A percentile compares a stretch with the other conserved stretches of the same genome.
Evolutionary conservation across 2,329 filamentous ascomycete species (phyloP).

Genomic region (Grosmannia clavigera): DNA sequence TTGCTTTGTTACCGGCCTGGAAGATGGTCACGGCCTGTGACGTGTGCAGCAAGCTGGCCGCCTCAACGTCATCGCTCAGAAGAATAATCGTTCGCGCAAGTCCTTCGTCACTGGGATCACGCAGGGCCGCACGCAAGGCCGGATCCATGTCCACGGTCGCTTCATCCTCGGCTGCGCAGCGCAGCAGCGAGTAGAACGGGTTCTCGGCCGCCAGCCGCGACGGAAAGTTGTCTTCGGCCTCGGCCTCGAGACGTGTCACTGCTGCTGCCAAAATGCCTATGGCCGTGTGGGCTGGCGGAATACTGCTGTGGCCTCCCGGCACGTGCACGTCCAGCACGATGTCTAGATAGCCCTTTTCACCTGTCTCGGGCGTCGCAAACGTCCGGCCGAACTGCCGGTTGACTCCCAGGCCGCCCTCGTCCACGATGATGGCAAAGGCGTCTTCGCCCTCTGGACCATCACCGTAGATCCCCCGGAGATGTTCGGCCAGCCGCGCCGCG

Average conservation of each 20-base stretch:
- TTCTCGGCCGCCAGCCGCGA: conserved; percentile 25
- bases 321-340: conserved; percentile 41
- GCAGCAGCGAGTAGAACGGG: conserved; percentile 28
- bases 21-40: conserved; percentile 49
- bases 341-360: conserved; percentile 48
- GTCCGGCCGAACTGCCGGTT: conserved; percentile 29
- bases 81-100: conserved; percentile 36
- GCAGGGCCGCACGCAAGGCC: not conserved
- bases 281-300: conserved; percentile 38
- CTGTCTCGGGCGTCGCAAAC: conserved; percentile 44
- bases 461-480: conserved; percentile 36
- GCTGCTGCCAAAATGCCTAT: conserved; percentile 38
- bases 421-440: conserved; percentile 40
- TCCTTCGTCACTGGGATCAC: conserved; percentile 15
- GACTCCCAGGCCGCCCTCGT: conserved; percentile 38
- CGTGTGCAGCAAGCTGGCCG: conserved; percentile 38
- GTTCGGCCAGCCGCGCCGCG: conserved; percentile 31
- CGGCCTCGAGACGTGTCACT: conserved; percentile 29
- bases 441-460: conserved; percentile 19
- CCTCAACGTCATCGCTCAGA: conserved; percentile 5
- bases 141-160: not conserved
- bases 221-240: conserved; percentile 22
- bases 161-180: conserved; percentile 25
- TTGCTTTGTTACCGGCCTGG: conserved; percentile 49
- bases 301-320: conserved; percentile 45